Evolutionary conservation across 2,329 filamentous ascomycete species (phyloP).

Genomic region (Exophiala sp.): DNA sequence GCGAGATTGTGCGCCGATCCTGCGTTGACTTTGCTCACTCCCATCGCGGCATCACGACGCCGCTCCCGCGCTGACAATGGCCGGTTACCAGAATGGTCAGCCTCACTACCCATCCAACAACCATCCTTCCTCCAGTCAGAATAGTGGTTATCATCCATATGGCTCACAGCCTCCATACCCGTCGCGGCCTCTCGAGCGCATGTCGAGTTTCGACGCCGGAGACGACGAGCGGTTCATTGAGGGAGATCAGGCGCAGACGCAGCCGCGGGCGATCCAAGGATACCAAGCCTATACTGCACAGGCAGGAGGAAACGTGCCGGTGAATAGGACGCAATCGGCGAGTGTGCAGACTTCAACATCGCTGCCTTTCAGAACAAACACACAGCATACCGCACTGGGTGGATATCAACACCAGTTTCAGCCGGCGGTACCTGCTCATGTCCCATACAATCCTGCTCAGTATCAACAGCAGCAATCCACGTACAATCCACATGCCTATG

Average conservation of each 20-base stretch:
- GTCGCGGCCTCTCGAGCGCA: conserved; percentile 45
- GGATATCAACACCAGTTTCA: conserved; percentile 49
- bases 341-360: conserved; percentile 34
- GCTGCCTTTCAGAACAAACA: conserved; percentile 38
- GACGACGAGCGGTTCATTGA: conserved; percentile 59
- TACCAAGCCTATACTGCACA: conserved; percentile 11
- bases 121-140: conserved; percentile 32
- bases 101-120: conserved; percentile 40
- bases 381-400: conserved; percentile 38
- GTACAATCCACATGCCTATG: conserved; percentile 67
- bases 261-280: conserved; percentile 8
- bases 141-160: conserved; percentile 40
- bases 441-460: conserved; percentile 58
- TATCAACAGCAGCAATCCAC: conserved; percentile 40
- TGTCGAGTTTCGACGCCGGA: conserved; percentile 68
- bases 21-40: conserved; percentile 19
- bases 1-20: conserved; percentile 10
- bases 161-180: conserved; percentile 28
- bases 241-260: conserved; percentile 26
- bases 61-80: conserved; percentile 39
- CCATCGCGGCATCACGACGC: conserved; percentile 6
- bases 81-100: conserved; percentile 52
- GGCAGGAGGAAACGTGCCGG: conserved; percentile 9
- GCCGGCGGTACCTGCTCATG: conserved; percentile 40
- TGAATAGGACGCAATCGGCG: conserved; percentile 35